Base-by-base conservation (phyloP, 73 alveolate species). In the Strombidium stylifer region DNA sequence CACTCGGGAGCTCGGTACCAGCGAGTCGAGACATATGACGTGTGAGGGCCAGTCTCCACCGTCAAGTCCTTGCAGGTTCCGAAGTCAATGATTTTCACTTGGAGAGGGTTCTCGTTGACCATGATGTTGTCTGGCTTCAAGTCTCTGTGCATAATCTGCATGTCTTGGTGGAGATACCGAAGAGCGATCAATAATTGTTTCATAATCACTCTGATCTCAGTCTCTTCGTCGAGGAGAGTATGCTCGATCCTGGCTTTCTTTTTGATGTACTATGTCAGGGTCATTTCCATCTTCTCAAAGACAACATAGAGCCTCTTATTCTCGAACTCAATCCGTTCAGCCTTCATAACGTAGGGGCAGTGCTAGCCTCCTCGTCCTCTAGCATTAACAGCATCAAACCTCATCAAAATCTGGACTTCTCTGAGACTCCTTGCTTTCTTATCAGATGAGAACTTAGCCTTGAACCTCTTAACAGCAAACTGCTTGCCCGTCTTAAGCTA, bases 1-100 rank as follows among this genome's bases (percentile, higher is more conserved):
- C 62, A 82, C 75, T 88, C 97, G 0, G 97, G 97, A 15, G 94
- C 87, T 49, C 97, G 15, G 58, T 88, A 88, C 93, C 97, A 88
- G 49, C 97, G 52, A 25, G 97, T 88, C 0, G 97, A 83, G 0
- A 88, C 97, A 65, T 88, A 88, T 47, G 75, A 67, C 11, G 97
- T 88, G 71, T 53, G 72, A 19, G 82, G 84, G 36, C 62, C 65
- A 3, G 60, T 53, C 34, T 67, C 66, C 60, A 53, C 66, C 16
- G 35, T 39, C n/a, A 74, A 44, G 35, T 78, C 69, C 46, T 81
- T 87, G 18, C 82, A 93, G 32, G 85, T 73, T 10, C 96, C 96
- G 37, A 87, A 75, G 65, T 87, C 93, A 40, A 85, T 75, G 41
- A 88, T 42, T 51, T 88, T 88, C 52, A 82, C 72, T 26, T 80